phyloP scores from a whole-genome alignment of 83 land plant genomes.

The Thuja plicata region DNA sequence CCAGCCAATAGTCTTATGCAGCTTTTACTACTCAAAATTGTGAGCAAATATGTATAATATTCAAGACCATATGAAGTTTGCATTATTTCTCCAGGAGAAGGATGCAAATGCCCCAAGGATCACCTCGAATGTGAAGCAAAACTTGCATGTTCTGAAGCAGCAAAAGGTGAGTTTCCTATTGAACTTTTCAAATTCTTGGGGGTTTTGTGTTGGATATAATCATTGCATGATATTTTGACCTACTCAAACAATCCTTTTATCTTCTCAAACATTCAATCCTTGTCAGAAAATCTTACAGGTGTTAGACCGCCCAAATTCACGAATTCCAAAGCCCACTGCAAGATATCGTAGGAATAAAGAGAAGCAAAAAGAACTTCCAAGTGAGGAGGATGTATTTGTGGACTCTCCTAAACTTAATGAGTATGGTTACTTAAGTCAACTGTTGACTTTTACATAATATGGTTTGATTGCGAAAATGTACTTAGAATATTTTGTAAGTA shows the following conservation, averaged over 20 bases:
- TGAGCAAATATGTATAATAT: background rate
- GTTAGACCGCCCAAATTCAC: constrained; percentile 41
- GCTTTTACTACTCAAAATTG: background rate
- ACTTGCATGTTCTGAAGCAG: constrained; percentile 68
- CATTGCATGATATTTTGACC: background rate
- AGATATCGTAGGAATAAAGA: constrained; percentile 83
- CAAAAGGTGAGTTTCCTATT: constrained; percentile 52
- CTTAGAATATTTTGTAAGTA: background rate
- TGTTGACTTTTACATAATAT: constrained; percentile 3
- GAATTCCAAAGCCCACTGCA: constrained; percentile 69
- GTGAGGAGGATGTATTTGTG: constrained; percentile 47
- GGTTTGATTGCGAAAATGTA: background rate
- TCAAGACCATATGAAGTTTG: background rate
- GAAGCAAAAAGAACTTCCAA: constrained; percentile 67
- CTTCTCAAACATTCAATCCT: background rate
- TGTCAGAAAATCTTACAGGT: constrained; percentile 42
- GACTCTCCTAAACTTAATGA: constrained; percentile 72
- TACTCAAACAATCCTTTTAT: background rate
- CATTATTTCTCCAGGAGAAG: constrained; percentile 37
- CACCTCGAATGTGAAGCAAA: constrained; percentile 88
- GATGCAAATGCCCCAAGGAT: constrained; percentile 75
- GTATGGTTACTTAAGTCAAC: constrained; percentile 32
- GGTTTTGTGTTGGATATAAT: background rate
- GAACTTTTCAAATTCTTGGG: background rate
- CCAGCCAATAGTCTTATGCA: background rate